A percentile compares a stretch with the other conserved stretches of the same genome.
These are phyloP conservation scores for Citrus hindsii DNA, from an alignment of 345 rosid genomes.

Conservation along the genomic window DNA sequence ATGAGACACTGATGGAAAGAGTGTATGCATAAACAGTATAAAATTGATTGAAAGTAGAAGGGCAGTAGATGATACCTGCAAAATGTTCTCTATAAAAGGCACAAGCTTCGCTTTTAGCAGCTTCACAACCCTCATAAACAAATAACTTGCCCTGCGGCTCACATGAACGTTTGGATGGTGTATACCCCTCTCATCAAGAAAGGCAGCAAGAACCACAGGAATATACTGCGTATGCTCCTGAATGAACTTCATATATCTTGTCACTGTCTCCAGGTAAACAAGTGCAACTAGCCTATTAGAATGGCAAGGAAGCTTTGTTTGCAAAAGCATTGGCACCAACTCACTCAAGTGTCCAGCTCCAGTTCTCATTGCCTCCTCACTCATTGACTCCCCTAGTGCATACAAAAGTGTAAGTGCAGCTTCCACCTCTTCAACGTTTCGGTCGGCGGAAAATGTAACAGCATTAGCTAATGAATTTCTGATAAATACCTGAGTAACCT, in stretches of 20 bases:
- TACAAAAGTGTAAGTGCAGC: slow-evolving; percentile 91
- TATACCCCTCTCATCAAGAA: slow-evolving; percentile 96
- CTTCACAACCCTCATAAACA: slow-evolving; percentile 90
- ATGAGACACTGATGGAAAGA: slow-evolving; percentile 9
- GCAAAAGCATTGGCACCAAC: slow-evolving; percentile 71
- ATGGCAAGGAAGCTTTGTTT: slow-evolving; percentile 78
- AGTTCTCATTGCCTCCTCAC: slow-evolving; percentile 67
- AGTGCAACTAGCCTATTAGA: slow-evolving; percentile 85
- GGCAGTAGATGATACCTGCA: slow-evolving; percentile 52
- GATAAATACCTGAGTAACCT: slow-evolving; percentile 68
- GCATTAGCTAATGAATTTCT: slow-evolving; percentile 66
- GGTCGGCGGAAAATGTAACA: slow-evolving; percentile 53
- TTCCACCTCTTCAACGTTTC: slow-evolving; percentile 90
- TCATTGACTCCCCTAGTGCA: slow-evolving; percentile 83
- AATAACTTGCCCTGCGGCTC: slow-evolving; percentile 83
- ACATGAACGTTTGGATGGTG: slow-evolving; percentile 79
- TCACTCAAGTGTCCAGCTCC: slow-evolving; percentile 68
- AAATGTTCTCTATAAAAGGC: slow-evolving; percentile 76
- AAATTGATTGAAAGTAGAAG: background rate
- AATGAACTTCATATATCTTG: slow-evolving; percentile 81
- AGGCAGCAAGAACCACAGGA: slow-evolving; percentile 72
- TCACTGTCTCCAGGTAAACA: slow-evolving; percentile 72
- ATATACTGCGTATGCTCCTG: slow-evolving; percentile 66
- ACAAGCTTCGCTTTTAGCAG: slow-evolving; percentile 81
- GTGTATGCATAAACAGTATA: background rate